Evolutionary conservation across 2,329 filamentous ascomycete genomes (phyloP), one percentile per base, ranked within the genome.

Genomic region (Ilyonectria sp.): DNA sequence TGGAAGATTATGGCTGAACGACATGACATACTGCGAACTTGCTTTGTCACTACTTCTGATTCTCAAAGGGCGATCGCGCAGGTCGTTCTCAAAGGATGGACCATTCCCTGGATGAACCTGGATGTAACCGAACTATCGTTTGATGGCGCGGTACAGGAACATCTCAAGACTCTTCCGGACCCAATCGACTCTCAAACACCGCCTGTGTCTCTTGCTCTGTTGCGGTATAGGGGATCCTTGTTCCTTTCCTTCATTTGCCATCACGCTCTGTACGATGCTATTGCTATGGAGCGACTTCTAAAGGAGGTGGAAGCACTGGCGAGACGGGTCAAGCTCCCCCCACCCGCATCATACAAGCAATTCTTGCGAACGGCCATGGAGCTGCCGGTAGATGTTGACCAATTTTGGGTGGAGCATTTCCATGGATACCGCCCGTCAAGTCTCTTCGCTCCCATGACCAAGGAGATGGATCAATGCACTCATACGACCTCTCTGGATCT

Each of bases 231-330:
- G 6, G 76, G 73, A 0, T 75, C 68, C 0, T 57, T 65, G 0
- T 85, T 85, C 49, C 73, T 86, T 1, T 91, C 83, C 0, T 86
- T 86, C 55, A 79, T 84, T 43, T 90, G 83, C 73, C 94, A 97
- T 74, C 95, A 98, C 80, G 93, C 94, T 2, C 83, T 97, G 1
- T 97, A 97, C 74, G 95, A 98, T 79, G 95, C 92, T 0, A 90
- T 92, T 40, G 94, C 94, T 0, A 92, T 97, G 75, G 83, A 86
- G 1, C 84, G 86, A 9, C 83, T 98, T 0, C 86, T 95, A 26
- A 79, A 87, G 0, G 94, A 97, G 74, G 82, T 97, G 1, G 90
- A 96, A 73, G 77, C 83, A 2, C 69, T 88, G 3, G 89, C 91
- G 37, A 68, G 78, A 1, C 86, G 84, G 0, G 59, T 80, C 0